Evolutionary conservation across 768 basidiomycete species (phyloP).

Genomic region (Thelephora aurantiotincta): DNA sequence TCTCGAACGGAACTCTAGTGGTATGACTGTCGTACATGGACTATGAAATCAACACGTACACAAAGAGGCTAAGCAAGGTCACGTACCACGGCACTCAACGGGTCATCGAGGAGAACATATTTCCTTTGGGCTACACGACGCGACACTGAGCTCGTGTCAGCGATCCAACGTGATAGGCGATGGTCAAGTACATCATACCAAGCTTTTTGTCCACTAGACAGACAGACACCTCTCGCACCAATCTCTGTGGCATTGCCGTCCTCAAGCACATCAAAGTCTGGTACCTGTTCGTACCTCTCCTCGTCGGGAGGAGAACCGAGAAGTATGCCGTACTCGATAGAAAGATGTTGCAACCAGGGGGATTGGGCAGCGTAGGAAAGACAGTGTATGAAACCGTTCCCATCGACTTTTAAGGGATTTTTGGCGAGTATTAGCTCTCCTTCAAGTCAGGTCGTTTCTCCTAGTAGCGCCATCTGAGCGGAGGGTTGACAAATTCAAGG

Average conservation of each 20-base stretch:
- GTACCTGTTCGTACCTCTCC: constrained; percentile 59
- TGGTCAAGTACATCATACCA: constrained; percentile 26
- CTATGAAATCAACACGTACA: not conserved
- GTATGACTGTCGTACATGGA: constrained; percentile 49
- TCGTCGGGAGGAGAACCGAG: constrained; percentile 45
- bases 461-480: constrained; percentile 50
- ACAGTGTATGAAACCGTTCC: constrained; percentile 40
- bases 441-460: constrained; percentile 50
- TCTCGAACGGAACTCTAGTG: constrained; percentile 45
- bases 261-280: constrained; percentile 74
- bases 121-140: constrained; percentile 56
- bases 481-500: not conserved
- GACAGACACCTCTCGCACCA: constrained; percentile 62
- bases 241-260: constrained; percentile 82
- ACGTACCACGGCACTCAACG: constrained; percentile 68
- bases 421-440: constrained; percentile 55
- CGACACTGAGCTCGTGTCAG: constrained; percentile 34
- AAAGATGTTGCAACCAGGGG: constrained; percentile 29
- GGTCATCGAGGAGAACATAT: constrained; percentile 65
- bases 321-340: constrained; percentile 46
- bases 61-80: not conserved
- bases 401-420: constrained; percentile 41
- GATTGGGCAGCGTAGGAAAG: constrained; percentile 36
- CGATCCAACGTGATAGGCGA: not conserved
- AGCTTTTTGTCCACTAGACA: constrained; percentile 77